Base-by-base conservation (phyloP, 2,329 filamentous ascomycete genomes). In the Aspergillus tanneri region DNA sequence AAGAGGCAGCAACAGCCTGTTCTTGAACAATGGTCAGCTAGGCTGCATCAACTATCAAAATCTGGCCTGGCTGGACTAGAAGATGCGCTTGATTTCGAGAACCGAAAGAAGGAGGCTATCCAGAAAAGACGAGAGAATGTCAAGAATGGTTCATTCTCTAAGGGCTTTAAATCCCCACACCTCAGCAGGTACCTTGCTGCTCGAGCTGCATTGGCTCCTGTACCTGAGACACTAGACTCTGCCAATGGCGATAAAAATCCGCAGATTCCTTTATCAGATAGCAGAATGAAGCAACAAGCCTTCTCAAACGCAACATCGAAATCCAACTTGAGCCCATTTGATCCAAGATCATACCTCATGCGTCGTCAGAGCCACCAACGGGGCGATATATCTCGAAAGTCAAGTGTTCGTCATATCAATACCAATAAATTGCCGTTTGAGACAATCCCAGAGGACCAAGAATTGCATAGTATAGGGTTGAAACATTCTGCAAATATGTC, bases 81-180 rank as follows among this genome's bases (percentile, higher is more conserved):
- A 32, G 56, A 61, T 10, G 67, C 69, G 18, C 58, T 72, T 38
- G 68, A 72, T 25, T 72, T 71, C 49, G 70, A 72, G 39, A 56
- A 57, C 12, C 61, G 68, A 32, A 72, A 72, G 53, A 67, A 61
- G 49, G 64, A 62, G 3, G 65, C 61, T 11, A 65, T 65, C 14
- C 53, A 58, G n/a, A 46, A 54, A 30, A 58, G 60, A 16, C 60
- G 62, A 19, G 42, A 61, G 44, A 52, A 56, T 30, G 42, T 58
- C 6, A 54, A 50, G 16, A 46, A 44, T 14, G 35, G 32, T 8
- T 32, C 16, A 19, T 39, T 40, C 7, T 24, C 22, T 35, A 32
- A 28, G 2, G 30, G 43, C 12, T 49, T 46, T 3, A 53, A 52
- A 7, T 65, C 61, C 2, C 61, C 63, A 5, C 65, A 69, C 54